Evolutionary conservation across 2,329 filamentous ascomycete genomes (phyloP).

Genomic region (Xylaria polymorpha): DNA sequence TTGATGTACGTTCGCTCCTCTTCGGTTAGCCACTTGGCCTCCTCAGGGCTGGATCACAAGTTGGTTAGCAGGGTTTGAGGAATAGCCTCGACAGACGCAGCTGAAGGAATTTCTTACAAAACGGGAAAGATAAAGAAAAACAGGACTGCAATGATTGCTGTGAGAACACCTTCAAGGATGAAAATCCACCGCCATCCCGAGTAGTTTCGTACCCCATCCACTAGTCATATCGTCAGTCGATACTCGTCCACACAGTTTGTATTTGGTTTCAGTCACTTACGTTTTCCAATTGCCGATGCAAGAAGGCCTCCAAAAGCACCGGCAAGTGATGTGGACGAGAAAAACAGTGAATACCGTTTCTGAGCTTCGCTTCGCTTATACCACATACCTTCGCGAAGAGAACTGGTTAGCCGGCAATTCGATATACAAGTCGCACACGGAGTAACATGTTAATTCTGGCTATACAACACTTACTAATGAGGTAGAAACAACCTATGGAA

Average conservation of each 20-base stretch:
- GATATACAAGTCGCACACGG: slow-evolving; percentile 5
- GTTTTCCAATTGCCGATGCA: slow-evolving; percentile 88
- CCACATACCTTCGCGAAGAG: slow-evolving; percentile 74
- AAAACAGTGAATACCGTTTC: slow-evolving; percentile 94
- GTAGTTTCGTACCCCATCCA: slow-evolving; percentile 77
- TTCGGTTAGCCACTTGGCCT: slow-evolving; percentile 76
- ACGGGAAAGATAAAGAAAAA: slow-evolving; percentile 78
- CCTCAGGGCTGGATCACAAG: slow-evolving; percentile 63
- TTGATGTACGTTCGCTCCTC: slow-evolving; percentile 76
- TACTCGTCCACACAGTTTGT: neutral
- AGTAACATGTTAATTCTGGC: slow-evolving; percentile 37
- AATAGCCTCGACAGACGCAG: neutral
- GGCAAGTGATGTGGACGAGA: slow-evolving; percentile 81
- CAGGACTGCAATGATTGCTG: slow-evolving; percentile 54
- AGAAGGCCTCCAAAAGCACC: slow-evolving; percentile 89
- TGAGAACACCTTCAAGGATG: slow-evolving; percentile 76
- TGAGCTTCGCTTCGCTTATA: slow-evolving; percentile 90
- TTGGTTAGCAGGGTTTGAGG: slow-evolving; percentile 1
- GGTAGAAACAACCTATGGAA: slow-evolving; percentile 72
- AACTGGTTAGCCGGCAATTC: slow-evolving; percentile 33
- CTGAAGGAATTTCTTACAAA: slow-evolving; percentile 60
- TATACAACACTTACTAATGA: slow-evolving; percentile 85
- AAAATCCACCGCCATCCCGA: slow-evolving; percentile 85
- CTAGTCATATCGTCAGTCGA: slow-evolving; percentile 41
- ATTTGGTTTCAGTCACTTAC: slow-evolving; percentile 42